These are phyloP conservation scores for Entamoeba dispar DNA, from an alignment of 208 protist species.

Conservation along the genomic window DNA sequence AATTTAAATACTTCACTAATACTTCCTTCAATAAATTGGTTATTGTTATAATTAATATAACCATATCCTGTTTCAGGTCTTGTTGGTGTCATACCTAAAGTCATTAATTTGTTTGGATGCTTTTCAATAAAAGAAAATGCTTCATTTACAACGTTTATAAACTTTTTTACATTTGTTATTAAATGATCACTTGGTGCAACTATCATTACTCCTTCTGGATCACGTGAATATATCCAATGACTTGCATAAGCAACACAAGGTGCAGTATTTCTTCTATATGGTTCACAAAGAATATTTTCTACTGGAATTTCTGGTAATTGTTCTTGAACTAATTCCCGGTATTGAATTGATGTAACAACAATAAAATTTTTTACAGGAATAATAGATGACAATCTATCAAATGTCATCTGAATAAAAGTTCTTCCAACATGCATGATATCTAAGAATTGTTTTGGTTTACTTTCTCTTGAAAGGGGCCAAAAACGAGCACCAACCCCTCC, in stretches of 20 bases:
- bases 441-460: background rate
- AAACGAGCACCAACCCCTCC: background rate
- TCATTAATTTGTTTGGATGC: background rate
- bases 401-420: background rate
- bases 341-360: background rate
- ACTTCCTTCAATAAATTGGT: too few relatives aligned
- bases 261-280: background rate
- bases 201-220: background rate
- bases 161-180: background rate
- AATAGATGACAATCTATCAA: background rate
- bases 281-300: constrained; percentile 1
- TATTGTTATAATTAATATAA: background rate
- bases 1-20: background rate
- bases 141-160: background rate
- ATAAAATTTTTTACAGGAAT: background rate
- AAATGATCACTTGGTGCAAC: constrained; percentile 4
- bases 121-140: background rate
- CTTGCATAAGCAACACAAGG: background rate
- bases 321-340: background rate
- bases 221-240: background rate
- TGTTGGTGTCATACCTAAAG: constrained; percentile 5
- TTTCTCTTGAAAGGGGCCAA: background rate
- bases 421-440: background rate
- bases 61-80: background rate
- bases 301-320: background rate